Evolutionary conservation across 139 green algal genomes (phyloP).

Genomic region (Tetraselmis chui): DNA sequence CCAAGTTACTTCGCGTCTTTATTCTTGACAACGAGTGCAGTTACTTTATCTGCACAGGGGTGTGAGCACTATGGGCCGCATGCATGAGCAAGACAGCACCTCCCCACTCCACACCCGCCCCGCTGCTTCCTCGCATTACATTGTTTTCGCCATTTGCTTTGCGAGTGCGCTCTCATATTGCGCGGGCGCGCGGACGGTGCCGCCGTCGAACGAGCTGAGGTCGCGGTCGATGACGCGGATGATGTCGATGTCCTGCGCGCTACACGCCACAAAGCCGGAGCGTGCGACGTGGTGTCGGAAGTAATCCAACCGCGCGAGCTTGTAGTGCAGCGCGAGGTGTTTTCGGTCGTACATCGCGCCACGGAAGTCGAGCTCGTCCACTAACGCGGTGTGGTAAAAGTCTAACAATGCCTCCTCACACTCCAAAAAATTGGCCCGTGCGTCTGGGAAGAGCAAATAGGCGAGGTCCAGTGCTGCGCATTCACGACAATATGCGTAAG

Average conservation of each 20-base stretch:
- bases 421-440: not conserved
- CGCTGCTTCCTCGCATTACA: too few species aligned
- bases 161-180: not conserved
- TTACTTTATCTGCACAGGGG: too few species aligned
- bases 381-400: not conserved
- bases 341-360: not conserved
- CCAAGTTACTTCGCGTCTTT: too few species aligned
- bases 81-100: too few species aligned
- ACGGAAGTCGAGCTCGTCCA: not conserved
- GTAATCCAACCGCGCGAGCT: not conserved
- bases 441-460: not conserved
- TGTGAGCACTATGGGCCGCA: too few species aligned
- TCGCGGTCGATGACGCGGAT: not conserved
- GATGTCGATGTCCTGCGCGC: not conserved
- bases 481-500: too few species aligned
- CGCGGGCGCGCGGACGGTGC: not conserved
- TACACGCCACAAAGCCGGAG: not conserved
- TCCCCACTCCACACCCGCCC: too few species aligned
- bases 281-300: not conserved
- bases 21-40: too few species aligned
- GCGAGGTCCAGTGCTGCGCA: not conserved
- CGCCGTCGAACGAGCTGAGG: not conserved
- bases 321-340: not conserved
- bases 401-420: not conserved
- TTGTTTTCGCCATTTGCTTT: not conserved